These are phyloP conservation scores for Rhynchospora pubera DNA, from an alignment of 176 grass and related monocot genomes.

Conservation along the genomic window DNA sequence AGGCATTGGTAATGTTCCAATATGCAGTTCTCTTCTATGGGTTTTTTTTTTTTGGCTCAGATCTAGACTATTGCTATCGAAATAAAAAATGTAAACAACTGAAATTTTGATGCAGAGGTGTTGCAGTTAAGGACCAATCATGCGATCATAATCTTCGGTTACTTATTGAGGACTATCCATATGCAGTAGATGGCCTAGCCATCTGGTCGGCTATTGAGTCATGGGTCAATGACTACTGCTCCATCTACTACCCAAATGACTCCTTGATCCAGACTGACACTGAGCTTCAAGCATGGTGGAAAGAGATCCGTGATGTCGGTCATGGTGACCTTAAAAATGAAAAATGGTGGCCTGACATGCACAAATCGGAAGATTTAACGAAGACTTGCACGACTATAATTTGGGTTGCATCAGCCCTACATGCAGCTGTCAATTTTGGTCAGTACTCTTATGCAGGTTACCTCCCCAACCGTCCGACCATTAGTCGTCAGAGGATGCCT, in stretches of 20 bases:
- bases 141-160: constrained; percentile 50
- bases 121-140: constrained; percentile 38
- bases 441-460: constrained; percentile 78
- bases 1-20: background rate
- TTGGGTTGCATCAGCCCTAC: constrained; percentile 75
- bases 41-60: background rate
- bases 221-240: constrained; percentile 62
- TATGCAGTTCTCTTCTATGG: background rate
- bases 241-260: constrained; percentile 62
- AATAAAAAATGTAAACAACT: background rate
- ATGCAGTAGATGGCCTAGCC: constrained; percentile 53
- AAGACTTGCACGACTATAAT: constrained; percentile 59
- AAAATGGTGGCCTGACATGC: constrained; percentile 53
- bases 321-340: constrained; percentile 72
- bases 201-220: constrained; percentile 65
- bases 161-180: constrained; percentile 67
- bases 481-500: constrained; percentile 63
- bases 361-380: constrained; percentile 34
- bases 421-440: constrained; percentile 85
- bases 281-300: constrained; percentile 84
- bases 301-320: constrained; percentile 70
- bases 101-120: constrained; percentile 25
- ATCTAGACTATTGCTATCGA: background rate
- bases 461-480: constrained; percentile 63
- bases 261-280: constrained; percentile 27